Conservation (phyloP, 2,329 filamentous ascomycete species). For the Claviceps paspali region DNA sequence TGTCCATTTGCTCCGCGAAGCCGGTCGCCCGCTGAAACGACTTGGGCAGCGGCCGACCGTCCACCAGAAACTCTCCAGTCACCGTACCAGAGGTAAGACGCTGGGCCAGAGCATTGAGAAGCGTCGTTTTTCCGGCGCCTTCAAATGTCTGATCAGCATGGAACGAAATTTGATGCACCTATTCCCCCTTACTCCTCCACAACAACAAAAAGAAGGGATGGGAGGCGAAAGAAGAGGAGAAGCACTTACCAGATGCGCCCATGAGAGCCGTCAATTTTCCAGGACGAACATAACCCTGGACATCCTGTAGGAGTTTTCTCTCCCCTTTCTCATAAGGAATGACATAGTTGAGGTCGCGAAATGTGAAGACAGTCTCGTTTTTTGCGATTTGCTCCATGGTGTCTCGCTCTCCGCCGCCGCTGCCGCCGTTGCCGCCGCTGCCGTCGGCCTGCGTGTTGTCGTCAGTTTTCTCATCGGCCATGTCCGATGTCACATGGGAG, state of each 20-base stretch:
- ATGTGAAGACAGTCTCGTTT: slow-evolving; percentile 45
- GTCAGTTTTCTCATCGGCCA: slow-evolving; percentile 24
- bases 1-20: slow-evolving; percentile 49
- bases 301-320: slow-evolving; percentile 56
- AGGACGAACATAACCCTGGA: slow-evolving; percentile 74
- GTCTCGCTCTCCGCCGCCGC: slow-evolving; percentile 6
- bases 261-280: slow-evolving; percentile 69
- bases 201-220: background rate
- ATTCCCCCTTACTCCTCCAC: too few species aligned
- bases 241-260: slow-evolving; percentile 35
- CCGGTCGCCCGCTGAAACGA: slow-evolving; percentile 72
- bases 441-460: slow-evolving; percentile 13
- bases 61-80: slow-evolving; percentile 63
- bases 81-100: slow-evolving; percentile 65
- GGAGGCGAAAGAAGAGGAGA: background rate
- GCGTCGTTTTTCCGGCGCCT: slow-evolving; percentile 54
- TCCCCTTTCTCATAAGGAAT: slow-evolving; percentile 43
- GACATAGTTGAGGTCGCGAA: slow-evolving; percentile 33
- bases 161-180: too few species aligned
- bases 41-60: slow-evolving; percentile 53
- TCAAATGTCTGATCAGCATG: too few species aligned
- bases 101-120: slow-evolving; percentile 58
- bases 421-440: background rate
- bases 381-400: slow-evolving; percentile 36
- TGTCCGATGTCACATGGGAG: slow-evolving; percentile 44